Evolutionary conservation across 108 stramenopile genomes (phyloP).

Genomic region (Thalassiosira profunda): DNA sequence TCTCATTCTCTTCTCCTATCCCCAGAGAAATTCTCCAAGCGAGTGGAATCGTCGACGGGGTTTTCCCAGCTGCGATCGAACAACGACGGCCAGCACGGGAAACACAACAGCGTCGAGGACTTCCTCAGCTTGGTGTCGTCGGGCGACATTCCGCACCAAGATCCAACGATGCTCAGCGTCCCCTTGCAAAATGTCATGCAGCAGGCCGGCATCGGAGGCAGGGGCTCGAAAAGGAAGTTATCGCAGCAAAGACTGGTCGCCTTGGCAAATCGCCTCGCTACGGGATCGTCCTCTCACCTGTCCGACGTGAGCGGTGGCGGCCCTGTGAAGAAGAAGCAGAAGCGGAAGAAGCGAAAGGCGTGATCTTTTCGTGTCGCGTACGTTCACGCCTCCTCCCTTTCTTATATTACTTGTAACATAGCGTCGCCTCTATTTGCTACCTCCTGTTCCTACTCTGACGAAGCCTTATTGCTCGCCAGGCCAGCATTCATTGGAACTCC

Average conservation of each 20-base stretch:
- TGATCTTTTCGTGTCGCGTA: no score
- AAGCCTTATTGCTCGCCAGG: no score
- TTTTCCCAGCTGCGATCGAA: constrained; percentile 72
- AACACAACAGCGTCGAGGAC: constrained; percentile 86
- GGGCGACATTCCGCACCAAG: constrained; percentile 92
- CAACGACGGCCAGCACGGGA: constrained; percentile 67
- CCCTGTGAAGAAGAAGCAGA: constrained; percentile 28
- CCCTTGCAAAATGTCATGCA: constrained; percentile 65
- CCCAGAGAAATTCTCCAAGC: constrained; percentile 28
- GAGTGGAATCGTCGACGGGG: constrained; percentile 72
- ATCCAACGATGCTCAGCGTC: constrained; percentile 77
- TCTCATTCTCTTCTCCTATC: neutral
- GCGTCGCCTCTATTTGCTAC: no score
- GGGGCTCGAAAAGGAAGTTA: constrained; percentile 22
- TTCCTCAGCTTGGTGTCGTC: constrained; percentile 87
- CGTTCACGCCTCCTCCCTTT: no score
- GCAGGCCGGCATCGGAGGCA: constrained; percentile 12
- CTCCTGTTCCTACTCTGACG: no score
- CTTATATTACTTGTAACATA: no score
- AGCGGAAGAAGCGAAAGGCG: constrained; percentile 6
- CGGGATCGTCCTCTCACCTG: constrained; percentile 1
- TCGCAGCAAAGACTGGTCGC: constrained; percentile 41
- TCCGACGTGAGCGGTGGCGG: neutral
- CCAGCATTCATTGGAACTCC: constrained; percentile 42
- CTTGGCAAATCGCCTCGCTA: constrained; percentile 20